Evolutionary conservation across 176 grass and related monocot genomes (phyloP).

Genomic region (Sorghum bicolor): DNA sequence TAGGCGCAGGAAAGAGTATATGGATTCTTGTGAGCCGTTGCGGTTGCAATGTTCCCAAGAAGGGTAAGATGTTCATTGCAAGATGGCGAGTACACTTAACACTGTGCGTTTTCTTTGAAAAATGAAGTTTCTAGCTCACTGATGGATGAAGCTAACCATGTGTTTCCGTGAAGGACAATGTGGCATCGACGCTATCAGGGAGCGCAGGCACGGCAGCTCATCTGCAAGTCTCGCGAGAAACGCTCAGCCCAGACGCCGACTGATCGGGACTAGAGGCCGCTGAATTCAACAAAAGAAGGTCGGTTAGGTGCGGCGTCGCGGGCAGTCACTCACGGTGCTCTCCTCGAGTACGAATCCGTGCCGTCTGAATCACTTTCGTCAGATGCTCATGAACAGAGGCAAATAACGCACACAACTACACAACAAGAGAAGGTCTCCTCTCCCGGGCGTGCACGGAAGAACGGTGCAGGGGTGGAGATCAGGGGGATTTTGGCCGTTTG

Average conservation of each 20-base stretch:
- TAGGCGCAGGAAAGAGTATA: background rate
- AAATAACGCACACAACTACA: no score
- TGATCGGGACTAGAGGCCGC: background rate
- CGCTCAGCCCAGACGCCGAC: background rate
- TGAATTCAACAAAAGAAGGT: background rate
- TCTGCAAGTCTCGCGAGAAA: background rate
- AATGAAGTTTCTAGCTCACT: background rate
- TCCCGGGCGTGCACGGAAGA: no score
- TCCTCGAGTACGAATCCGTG: background rate
- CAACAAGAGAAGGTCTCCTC: no score
- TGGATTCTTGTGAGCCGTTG: background rate
- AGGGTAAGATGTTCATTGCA: background rate
- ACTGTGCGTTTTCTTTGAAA: background rate
- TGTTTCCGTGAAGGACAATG: background rate
- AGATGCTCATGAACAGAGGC: no score
- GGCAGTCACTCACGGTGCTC: background rate
- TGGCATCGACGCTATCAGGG: background rate
- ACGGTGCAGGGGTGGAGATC: background rate
- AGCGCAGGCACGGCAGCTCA: background rate
- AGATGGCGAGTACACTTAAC: background rate
- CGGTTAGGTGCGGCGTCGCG: slow-evolving; percentile 27
- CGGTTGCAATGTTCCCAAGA: background rate
- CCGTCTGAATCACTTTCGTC: background rate
- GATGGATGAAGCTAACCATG: background rate
- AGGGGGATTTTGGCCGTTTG: background rate